Conservation (phyloP, 225 moss, liverwort and hornwort species). For the Climacium dendroides region DNA sequence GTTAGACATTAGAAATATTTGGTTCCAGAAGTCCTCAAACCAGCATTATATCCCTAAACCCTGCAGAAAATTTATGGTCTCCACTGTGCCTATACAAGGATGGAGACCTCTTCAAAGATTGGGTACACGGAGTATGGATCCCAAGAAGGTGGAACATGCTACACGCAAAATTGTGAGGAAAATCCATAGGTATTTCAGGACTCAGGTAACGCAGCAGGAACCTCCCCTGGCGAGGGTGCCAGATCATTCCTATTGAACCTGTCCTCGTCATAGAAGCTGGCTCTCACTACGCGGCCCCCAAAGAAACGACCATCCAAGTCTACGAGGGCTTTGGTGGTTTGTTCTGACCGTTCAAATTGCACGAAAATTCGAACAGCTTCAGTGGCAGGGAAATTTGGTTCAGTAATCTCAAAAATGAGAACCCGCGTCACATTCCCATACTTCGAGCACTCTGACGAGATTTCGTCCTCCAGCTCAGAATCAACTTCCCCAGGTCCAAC, state of each 20-base stretch:
- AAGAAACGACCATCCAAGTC: slow-evolving; percentile 98
- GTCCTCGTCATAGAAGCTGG: slow-evolving; percentile 97
- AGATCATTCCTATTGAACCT: slow-evolving; percentile 79
- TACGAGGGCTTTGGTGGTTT: slow-evolving; percentile 96
- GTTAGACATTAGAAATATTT: not conserved
- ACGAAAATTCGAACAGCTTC: slow-evolving; percentile 99
- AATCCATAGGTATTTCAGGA: not conserved
- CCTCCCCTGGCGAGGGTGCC: slow-evolving; percentile 85
- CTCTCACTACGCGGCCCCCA: slow-evolving; percentile 88
- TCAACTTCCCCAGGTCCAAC: slow-evolving; percentile 99
- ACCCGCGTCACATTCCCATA: slow-evolving; percentile 90
- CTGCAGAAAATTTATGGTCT: not conserved
- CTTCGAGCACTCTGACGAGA: slow-evolving; percentile 93
- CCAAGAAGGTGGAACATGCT: not conserved
- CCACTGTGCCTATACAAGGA: not conserved
- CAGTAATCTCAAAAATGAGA: slow-evolving; percentile 97
- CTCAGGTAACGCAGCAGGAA: slow-evolving; percentile 47
- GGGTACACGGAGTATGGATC: not conserved
- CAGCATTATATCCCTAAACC: not conserved
- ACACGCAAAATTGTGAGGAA: not conserved
- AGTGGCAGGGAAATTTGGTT: slow-evolving; percentile 77
- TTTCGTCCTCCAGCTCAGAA: slow-evolving; percentile 93
- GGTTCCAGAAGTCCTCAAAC: not conserved
- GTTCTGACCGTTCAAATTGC: slow-evolving; percentile 93
- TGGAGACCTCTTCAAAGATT: not conserved